These are phyloP conservation scores for Nothophaeocryptopus gaeumannii DNA, from an alignment of 2,329 filamentous ascomycete genomes.

Conservation along the genomic window DNA sequence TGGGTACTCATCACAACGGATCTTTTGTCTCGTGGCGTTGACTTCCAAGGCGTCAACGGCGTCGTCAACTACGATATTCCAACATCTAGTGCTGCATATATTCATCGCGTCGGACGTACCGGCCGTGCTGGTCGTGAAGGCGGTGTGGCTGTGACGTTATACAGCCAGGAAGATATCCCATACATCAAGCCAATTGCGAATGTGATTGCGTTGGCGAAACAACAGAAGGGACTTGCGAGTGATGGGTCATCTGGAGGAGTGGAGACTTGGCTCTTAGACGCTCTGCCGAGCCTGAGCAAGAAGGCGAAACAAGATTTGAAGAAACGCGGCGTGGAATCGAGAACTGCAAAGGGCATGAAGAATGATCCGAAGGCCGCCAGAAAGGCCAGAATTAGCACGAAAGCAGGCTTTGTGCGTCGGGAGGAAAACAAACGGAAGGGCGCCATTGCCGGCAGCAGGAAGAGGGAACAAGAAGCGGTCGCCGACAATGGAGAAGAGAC, in stretches of 20 bases:
- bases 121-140: slow-evolving; percentile 83
- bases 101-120: slow-evolving; percentile 89
- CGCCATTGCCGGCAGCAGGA: slow-evolving; percentile 37
- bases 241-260: slow-evolving; percentile 54
- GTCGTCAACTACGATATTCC: slow-evolving; percentile 98
- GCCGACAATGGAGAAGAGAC: slow-evolving; percentile 27
- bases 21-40: slow-evolving; percentile 83
- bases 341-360: slow-evolving; percentile 45
- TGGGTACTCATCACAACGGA: slow-evolving; percentile 98
- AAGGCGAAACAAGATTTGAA: slow-evolving; percentile 79
- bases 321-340: slow-evolving; percentile 73
- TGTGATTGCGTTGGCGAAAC: slow-evolving; percentile 81
- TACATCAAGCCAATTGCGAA: slow-evolving; percentile 90
- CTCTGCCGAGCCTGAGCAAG: slow-evolving; percentile 79
- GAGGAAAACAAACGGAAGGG: slow-evolving; percentile 62
- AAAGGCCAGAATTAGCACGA: slow-evolving; percentile 73
- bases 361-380: slow-evolving; percentile 43
- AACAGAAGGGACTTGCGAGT: slow-evolving; percentile 48
- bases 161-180: slow-evolving; percentile 90
- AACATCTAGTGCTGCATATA: slow-evolving; percentile 82
- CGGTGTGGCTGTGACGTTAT: slow-evolving; percentile 88
- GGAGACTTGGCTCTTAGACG: slow-evolving; percentile 83
- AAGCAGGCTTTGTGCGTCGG: slow-evolving; percentile 71
- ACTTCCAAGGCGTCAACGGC: slow-evolving; percentile 91
- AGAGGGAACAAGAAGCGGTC: slow-evolving; percentile 25